Base-by-base conservation (phyloP, 1,284 basidiomycete genomes). In the Cutaneotrichosporon sp. region DNA sequence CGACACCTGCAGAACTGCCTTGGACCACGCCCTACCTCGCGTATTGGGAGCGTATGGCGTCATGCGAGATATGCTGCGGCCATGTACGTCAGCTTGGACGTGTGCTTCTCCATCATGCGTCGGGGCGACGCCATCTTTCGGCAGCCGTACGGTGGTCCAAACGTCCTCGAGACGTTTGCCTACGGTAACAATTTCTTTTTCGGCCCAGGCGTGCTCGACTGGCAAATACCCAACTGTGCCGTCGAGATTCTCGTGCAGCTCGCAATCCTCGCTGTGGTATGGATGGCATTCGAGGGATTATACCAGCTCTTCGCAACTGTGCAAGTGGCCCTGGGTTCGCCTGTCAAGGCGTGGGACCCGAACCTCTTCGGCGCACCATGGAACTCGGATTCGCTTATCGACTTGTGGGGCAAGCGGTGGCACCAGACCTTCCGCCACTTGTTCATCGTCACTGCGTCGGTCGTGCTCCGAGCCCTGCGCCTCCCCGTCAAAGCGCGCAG, bases 381-480 rank as follows among this genome's bases (percentile, higher is more conserved):
- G 64, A 62, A 51, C 38, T 70, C 73, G 9, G 74, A 76, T 62
- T 76, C 73, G 62, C 47, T 81, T 38, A 61, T 78, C 42, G 74
- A 78, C 38, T 70, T 81, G 38, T 81, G 79, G 79, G 78, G 79
- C 4, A 72, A 68, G 60, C 58, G 79, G 47, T 81, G 79, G 79
- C 79, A 81, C 69, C 76, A 79, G 73, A 55, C 77, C 32, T 56
- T 56, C 63, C 70, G 76, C 72, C 76, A 78, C 63, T 73, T 75
- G 42, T 78, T 79, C 65, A 58, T 76, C 21, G 69, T 81, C 62
- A 34, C 71, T 34, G 71, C 75, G 1, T 64, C 69, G 0, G 52
- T 72, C 22, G 64, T 65, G 22, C 63, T 38, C 5, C 65, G 62
- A 36, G 62, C 63, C 1, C 16, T 71, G 2, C 46, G 56, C 22